A percentile compares a stretch with the other conserved stretches of the same genome.
These are phyloP conservation scores for Stemphylium vesicarium DNA, from an alignment of 2,329 filamentous ascomycete genomes.

Conservation along the genomic window DNA sequence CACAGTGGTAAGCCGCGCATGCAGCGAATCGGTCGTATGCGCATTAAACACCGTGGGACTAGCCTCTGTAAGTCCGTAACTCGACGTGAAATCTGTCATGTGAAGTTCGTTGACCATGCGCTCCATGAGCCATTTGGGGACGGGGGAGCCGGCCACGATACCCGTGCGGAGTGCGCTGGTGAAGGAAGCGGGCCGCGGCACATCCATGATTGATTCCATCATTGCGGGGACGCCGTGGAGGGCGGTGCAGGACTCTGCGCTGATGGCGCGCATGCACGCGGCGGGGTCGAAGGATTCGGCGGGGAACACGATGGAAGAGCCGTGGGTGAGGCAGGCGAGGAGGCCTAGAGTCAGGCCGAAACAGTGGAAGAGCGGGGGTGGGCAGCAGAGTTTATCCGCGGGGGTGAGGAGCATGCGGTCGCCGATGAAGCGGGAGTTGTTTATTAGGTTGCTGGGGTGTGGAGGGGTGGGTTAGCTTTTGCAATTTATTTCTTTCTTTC, in stretches of 20 bases:
- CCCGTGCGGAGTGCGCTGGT: slow-evolving; percentile 67
- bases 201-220: slow-evolving; percentile 70
- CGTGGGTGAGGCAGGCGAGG: slow-evolving; percentile 74
- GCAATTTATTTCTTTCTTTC: not conserved
- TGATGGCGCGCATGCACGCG: slow-evolving; percentile 70
- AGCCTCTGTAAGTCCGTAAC: slow-evolving; percentile 73
- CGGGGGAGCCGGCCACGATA: slow-evolving; percentile 79
- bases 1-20: slow-evolving; percentile 72
- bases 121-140: slow-evolving; percentile 77
- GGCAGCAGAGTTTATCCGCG: slow-evolving; percentile 76
- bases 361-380: slow-evolving; percentile 84
- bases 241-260: slow-evolving; percentile 63
- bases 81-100: slow-evolving; percentile 71
- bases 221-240: slow-evolving; percentile 84
- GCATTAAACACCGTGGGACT: slow-evolving; percentile 83
- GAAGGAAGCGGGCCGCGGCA: slow-evolving; percentile 57
- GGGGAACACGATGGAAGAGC: slow-evolving; percentile 77
- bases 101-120: slow-evolving; percentile 72
- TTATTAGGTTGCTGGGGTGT: slow-evolving; percentile 44
- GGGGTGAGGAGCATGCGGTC: slow-evolving; percentile 73
- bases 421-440: slow-evolving; percentile 57
- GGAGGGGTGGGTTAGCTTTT: not conserved
- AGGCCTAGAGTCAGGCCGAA: slow-evolving; percentile 81
- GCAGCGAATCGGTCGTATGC: slow-evolving; percentile 73
- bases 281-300: slow-evolving; percentile 72